Evolutionary conservation across 2,329 filamentous ascomycete genomes (phyloP), one percentile per base, ranked within the genome.

Genomic region (Ophiobolus disseminans): DNA sequence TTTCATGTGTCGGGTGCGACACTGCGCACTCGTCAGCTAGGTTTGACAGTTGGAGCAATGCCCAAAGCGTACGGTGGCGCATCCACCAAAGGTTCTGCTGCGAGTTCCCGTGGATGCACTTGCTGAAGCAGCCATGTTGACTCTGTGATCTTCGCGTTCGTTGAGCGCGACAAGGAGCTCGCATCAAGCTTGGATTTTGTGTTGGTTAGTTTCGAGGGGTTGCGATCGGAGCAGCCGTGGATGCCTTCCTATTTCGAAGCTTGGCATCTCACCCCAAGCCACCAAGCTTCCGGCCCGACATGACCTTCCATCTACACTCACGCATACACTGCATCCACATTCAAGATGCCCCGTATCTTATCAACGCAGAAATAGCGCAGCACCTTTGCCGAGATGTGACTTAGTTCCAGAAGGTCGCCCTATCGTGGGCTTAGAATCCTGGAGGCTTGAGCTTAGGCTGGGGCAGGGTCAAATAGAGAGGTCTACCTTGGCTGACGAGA

Each of bases 1-100:
- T 60, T 78, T 79, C 26, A 73, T 63, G 55, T 78, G 77, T 14
- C 77, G 72, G 42, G 43, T 63, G 38, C 73, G 69, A 60, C 73
- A 75, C 63, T 74, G 25, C 25, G 25, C 25, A 28, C 25, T 28
- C 25, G 25, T 28, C 25, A 28, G 25, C n/a, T 9, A 5, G n/a
- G 10, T 9, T 28, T 28, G 25, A 28, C 25, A 28, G 25, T 10
- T 28, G 25, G n/a, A 28, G 25, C 10, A 28, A n/a, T 28, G 25
- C 10, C n/a, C 25, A n/a, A 28, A 28, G 25, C 25, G 25, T 28
- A 28, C 25, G 25, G 25, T 28, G 25, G 25, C 25, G 25, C 25
- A 28, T 28, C 25, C 25, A n/a, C 25, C 25, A 28, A 28, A 28
- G 5, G 25, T 28, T 28, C 25, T 28, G 25, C 25, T 28, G 25